A percentile compares a stretch with the other conserved stretches of the same genome.
phyloP scores from a whole-genome alignment of 1,284 basidiomycete genomes.

The Ganoderma sinense region DNA sequence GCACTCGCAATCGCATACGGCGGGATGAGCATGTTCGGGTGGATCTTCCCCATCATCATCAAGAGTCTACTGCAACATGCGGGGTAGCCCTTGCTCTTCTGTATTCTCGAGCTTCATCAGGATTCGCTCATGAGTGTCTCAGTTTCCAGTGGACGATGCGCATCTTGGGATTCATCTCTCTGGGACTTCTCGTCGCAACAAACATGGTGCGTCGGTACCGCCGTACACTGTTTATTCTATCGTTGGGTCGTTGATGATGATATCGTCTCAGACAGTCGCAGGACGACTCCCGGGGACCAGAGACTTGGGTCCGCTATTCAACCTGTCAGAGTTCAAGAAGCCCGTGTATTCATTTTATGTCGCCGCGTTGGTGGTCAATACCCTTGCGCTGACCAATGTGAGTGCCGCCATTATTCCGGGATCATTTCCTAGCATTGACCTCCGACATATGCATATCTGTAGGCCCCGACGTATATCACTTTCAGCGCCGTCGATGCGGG shows the following conservation, averaged over 20 bases:
- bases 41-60: constrained; percentile 48
- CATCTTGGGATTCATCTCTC: constrained; percentile 59
- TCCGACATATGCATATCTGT: too few species aligned
- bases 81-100: constrained; percentile 33
- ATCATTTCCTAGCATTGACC: background rate
- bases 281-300: background rate
- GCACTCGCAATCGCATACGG: constrained; percentile 43
- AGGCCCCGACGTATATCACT: background rate
- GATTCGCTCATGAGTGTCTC: background rate
- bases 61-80: constrained; percentile 45
- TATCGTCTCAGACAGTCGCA: background rate
- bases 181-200: constrained; percentile 48
- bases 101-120: background rate
- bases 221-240: too few species aligned
- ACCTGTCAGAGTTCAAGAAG: background rate
- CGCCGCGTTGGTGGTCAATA: background rate
- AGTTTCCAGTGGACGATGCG: constrained; percentile 58
- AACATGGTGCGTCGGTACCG: constrained; percentile 43
- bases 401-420: background rate
- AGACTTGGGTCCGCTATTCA: background rate
- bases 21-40: constrained; percentile 51
- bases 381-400: background rate
- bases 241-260: too few species aligned
- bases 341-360: background rate
- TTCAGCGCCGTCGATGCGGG: constrained; percentile 33